A percentile compares a stretch with the other conserved stretches of the same genome.
These are phyloP conservation scores for Rhynchospora pubera DNA, from an alignment of 176 grass and related monocot species.

Conservation along the genomic window DNA sequence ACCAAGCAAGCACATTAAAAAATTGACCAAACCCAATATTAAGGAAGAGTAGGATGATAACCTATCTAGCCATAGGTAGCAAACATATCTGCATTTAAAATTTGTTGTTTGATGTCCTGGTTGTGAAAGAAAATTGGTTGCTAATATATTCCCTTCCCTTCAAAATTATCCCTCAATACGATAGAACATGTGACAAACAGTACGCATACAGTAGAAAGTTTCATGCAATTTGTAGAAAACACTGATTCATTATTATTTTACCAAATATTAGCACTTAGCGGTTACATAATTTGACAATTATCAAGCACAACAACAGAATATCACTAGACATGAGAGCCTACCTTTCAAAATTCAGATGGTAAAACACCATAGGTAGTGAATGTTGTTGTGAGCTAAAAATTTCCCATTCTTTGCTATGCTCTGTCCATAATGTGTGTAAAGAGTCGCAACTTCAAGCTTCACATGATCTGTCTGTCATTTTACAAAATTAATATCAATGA, in stretches of 20 bases:
- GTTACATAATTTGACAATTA: too few species aligned
- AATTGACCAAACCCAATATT: too few species aligned
- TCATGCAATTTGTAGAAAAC: too few species aligned
- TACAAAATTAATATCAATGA: constrained; percentile 17
- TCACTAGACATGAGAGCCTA: constrained; percentile 36
- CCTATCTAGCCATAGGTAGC: neutral
- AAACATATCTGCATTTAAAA: neutral
- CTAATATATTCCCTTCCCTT: neutral
- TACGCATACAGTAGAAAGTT: too few species aligned
- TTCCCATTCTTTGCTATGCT: constrained; percentile 71
- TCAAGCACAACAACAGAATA: too few species aligned
- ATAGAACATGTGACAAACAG: too few species aligned
- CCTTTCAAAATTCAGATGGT: constrained; percentile 87
- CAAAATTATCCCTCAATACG: too few species aligned
- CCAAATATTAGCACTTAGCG: too few species aligned
- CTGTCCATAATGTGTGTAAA: constrained; percentile 95
- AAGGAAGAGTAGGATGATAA: too few species aligned
- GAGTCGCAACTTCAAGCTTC: constrained; percentile 42
- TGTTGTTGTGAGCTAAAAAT: constrained; percentile 61
- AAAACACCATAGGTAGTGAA: constrained; percentile 92
- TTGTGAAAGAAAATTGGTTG: neutral
- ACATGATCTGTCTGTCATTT: constrained; percentile 66
- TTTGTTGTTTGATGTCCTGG: neutral
- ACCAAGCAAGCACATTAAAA: too few species aligned
- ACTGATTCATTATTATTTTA: too few species aligned